A percentile compares a stretch with the other conserved stretches of the same genome.
These are phyloP conservation scores for Verruconis gallopava DNA, from an alignment of 2,329 filamentous ascomycete genomes.

Conservation along the genomic window DNA sequence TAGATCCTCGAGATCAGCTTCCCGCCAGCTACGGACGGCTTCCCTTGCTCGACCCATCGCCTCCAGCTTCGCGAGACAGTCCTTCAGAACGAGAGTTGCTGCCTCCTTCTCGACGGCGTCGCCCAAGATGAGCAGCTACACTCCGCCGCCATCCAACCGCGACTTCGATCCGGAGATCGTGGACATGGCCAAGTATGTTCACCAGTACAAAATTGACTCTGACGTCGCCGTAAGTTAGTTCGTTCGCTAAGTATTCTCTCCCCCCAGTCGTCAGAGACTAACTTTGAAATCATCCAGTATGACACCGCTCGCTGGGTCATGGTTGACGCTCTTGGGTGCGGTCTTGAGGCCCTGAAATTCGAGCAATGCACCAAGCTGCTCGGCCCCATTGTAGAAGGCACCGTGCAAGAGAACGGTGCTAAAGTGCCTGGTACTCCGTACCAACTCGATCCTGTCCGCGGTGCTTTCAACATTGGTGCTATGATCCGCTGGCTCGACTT, in stretches of 20 bases:
- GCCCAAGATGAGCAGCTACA: conserved; percentile 1
- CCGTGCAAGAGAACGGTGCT: conserved; percentile 80
- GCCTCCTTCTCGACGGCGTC: conserved; percentile 7
- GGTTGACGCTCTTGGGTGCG: conserved; percentile 92
- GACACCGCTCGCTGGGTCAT: conserved; percentile 96
- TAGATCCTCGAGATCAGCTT: conserved; percentile 3
- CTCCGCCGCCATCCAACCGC: neutral
- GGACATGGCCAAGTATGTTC: conserved; percentile 90
- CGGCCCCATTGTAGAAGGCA: conserved; percentile 82
- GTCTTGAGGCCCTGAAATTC: conserved; percentile 88
- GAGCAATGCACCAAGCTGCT: conserved; percentile 92
- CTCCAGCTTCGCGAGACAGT: neutral
- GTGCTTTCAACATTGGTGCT: conserved; percentile 96
- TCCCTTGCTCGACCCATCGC: conserved; percentile 1
- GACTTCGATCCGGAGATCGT: conserved; percentile 40
- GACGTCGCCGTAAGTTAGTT: conserved; percentile 67
- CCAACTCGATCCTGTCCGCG: conserved; percentile 88
- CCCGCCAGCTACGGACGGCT: neutral
- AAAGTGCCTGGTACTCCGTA: conserved; percentile 86
- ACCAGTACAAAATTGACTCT: conserved; percentile 81
- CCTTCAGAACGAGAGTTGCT: conserved; percentile 2
- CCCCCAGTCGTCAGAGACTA: conserved; percentile 10
- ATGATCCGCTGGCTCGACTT: conserved; percentile 99
- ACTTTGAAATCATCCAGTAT: conserved; percentile 41
- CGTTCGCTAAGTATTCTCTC: too few relatives aligned